phyloP scores from a whole-genome alignment of 441 rosid genomes.

The Rhodomyrtus psidioides region DNA sequence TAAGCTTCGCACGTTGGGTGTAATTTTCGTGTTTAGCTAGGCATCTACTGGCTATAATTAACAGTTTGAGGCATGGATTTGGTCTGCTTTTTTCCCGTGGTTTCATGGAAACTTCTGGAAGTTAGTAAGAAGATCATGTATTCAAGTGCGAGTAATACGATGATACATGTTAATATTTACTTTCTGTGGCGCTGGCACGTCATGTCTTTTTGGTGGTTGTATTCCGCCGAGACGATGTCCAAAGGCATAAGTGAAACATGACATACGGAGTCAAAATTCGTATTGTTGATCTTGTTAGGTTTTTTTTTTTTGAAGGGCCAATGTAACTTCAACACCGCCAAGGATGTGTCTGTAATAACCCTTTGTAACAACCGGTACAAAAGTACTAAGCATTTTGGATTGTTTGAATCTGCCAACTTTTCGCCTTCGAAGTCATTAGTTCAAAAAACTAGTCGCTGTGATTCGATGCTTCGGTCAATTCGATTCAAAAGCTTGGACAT shows the following conservation, averaged over 20 bases:
- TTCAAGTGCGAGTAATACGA: neutral
- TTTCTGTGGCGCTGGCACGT: neutral
- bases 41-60: neutral
- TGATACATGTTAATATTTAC: neutral
- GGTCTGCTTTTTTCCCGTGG: neutral
- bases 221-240: neutral
- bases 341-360: neutral
- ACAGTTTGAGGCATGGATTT: neutral
- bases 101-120: neutral
- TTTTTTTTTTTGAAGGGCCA: neutral
- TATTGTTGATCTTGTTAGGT: neutral
- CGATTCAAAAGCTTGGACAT: neutral
- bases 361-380: neutral
- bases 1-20: neutral
- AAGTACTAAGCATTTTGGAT: too few relatives aligned
- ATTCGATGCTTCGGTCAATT: neutral
- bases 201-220: neutral
- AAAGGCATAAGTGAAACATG: neutral
- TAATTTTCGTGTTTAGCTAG: neutral
- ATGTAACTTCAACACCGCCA: neutral
- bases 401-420: neutral
- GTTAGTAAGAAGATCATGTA: neutral
- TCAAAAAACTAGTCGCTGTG: neutral
- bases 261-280: neutral
- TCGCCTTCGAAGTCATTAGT: neutral